These are phyloP conservation scores for Solanum virginianum DNA, from an alignment of 257 asterid species.

Conservation along the genomic window DNA sequence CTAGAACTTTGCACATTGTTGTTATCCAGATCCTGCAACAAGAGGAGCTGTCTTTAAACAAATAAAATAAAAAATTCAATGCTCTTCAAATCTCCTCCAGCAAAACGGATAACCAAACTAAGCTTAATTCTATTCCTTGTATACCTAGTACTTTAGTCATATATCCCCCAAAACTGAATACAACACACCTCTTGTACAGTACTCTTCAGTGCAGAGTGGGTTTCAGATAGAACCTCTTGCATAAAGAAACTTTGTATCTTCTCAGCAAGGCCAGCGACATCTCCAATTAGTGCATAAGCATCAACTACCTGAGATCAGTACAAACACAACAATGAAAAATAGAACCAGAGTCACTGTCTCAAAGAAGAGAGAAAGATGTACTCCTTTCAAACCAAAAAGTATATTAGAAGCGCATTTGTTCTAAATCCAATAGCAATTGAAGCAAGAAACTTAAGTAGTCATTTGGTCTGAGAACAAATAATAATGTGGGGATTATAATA, in stretches of 20 bases:
- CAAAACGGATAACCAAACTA: neutral
- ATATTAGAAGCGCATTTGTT: neutral
- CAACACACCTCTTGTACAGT: constrained; percentile 61
- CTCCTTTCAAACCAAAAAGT: neutral
- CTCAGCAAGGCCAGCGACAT: constrained; percentile 95
- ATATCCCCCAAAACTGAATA: neutral
- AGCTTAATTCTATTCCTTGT: neutral
- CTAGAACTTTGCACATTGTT: constrained; percentile 39
- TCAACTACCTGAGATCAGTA: constrained; percentile 66
- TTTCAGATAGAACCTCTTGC: constrained; percentile 97
- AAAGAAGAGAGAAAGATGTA: neutral
- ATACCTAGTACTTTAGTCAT: neutral
- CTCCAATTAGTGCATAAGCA: constrained; percentile 94
- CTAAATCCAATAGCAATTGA: neutral
- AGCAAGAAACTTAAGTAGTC: neutral
- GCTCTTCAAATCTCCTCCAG: neutral
- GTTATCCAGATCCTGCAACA: constrained; percentile 70
- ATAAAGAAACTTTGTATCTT: constrained; percentile 92
- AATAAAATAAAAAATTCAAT: neutral
- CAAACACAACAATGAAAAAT: neutral
- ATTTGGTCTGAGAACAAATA: neutral
- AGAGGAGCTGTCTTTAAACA: constrained; percentile 9
- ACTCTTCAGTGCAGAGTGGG: constrained; percentile 78
- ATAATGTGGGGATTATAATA: neutral
- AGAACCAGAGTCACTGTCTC: neutral